Conservation (phyloP, 2,329 filamentous ascomycete species). For the Dendrostoma leiphaemia region DNA sequence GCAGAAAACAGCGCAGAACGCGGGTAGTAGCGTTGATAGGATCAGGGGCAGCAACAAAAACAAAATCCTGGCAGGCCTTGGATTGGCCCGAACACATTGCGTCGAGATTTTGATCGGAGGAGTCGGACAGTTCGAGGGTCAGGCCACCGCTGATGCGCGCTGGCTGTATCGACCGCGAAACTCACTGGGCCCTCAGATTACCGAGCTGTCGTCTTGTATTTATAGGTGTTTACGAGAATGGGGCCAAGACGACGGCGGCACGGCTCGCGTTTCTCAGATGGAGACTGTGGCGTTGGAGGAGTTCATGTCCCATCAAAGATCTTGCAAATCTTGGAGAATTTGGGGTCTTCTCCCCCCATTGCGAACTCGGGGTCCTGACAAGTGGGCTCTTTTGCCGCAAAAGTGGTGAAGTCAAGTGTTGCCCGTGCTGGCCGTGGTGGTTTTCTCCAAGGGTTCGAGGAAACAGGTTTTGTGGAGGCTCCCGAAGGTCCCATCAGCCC, state of each 20-base stretch:
- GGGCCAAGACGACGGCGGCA: constrained; percentile 17
- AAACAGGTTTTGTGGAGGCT: constrained; percentile 11
- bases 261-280: constrained; percentile 18
- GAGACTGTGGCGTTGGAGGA: constrained; percentile 16
- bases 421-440: neutral
- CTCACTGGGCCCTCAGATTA: neutral
- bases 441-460: constrained; percentile 14
- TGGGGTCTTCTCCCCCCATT: constrained; percentile 14
- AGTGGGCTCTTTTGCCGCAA: constrained; percentile 14
- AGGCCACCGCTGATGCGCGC: neutral
- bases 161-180: neutral
- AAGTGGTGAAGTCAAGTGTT: constrained; percentile 9
- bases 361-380: constrained; percentile 15
- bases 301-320: constrained; percentile 17
- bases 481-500: constrained; percentile 12
- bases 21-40: neutral
- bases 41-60: neutral
- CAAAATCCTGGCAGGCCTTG: neutral
- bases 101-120: neutral
- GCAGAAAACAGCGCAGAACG: neutral
- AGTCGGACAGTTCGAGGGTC: neutral
- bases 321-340: constrained; percentile 19
- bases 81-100: no score
- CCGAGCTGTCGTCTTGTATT: neutral
- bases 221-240: constrained; percentile 9